Conservation (phyloP, 2,329 filamentous ascomycete genomes). For the Alternaria burnsii region DNA sequence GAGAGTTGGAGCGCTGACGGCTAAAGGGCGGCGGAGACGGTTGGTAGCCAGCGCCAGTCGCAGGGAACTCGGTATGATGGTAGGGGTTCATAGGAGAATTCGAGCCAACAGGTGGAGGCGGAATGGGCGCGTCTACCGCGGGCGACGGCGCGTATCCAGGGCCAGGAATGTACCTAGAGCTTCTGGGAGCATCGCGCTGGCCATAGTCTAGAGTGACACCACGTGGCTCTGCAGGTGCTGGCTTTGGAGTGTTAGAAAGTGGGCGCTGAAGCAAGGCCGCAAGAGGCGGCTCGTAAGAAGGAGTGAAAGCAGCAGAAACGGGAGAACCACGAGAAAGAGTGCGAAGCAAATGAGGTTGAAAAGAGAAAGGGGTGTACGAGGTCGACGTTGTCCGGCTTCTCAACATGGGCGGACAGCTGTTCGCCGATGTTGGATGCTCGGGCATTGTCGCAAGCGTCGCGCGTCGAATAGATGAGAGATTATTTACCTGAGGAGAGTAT, state of each 20-base stretch:
- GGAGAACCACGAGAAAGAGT: constrained; percentile 41
- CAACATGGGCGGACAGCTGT: constrained; percentile 32
- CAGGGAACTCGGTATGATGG: constrained; percentile 42
- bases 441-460: constrained; percentile 36
- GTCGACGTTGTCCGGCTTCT: constrained; percentile 32
- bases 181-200: constrained; percentile 25
- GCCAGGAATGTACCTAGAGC: constrained; percentile 44
- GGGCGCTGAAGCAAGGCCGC: constrained; percentile 43
- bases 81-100: constrained; percentile 40
- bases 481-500: constrained; percentile 51
- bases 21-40: constrained; percentile 47
- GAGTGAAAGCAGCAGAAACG: constrained; percentile 41
- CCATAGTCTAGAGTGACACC: constrained; percentile 3
- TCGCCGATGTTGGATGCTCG: constrained; percentile 30
- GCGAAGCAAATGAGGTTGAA: constrained; percentile 27
- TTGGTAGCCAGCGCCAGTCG: constrained; percentile 27
- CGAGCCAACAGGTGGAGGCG: constrained; percentile 35
- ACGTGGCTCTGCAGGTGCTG: constrained; percentile 22
- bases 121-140: constrained; percentile 25
- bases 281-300: constrained; percentile 49
- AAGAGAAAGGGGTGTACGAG: constrained; percentile 25
- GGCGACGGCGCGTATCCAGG: constrained; percentile 46
- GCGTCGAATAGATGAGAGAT: constrained; percentile 40
- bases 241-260: constrained; percentile 46
- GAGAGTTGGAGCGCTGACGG: constrained; percentile 47